phyloP scores from a whole-genome alignment of 306 rosid species.

The Trifolium pratense region DNA sequence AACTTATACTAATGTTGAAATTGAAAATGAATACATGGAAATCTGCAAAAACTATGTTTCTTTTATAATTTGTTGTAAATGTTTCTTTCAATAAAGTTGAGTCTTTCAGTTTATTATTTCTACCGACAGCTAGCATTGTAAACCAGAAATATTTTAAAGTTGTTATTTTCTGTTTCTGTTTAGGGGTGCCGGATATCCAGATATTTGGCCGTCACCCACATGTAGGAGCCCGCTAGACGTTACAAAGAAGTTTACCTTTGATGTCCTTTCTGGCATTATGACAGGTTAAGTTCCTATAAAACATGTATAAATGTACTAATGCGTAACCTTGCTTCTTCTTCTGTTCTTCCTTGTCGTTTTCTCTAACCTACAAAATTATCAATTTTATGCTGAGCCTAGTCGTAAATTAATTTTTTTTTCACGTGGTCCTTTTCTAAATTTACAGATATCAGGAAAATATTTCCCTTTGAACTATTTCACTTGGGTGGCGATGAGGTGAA shows the following conservation, averaged over 20 bases:
- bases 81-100: constrained; percentile 18
- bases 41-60: not conserved
- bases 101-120: constrained; percentile 2
- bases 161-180: constrained; percentile 29
- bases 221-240: constrained; percentile 93
- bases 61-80: not conserved
- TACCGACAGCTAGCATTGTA: not conserved
- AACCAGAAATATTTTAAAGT: constrained; percentile 18
- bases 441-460: constrained; percentile 92
- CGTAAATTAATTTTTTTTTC: not conserved
- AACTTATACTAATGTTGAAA: constrained; percentile 14
- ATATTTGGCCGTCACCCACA: constrained; percentile 88
- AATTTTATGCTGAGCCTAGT: constrained; percentile 28
- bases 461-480: constrained; percentile 96
- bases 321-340: constrained; percentile 18
- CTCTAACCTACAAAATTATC: constrained; percentile 1
- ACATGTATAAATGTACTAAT: not conserved
- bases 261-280: constrained; percentile 82
- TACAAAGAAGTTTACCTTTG: constrained; percentile 79
- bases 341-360: not conserved
- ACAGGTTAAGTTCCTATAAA: constrained; percentile 64
- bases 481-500: constrained; percentile 98
- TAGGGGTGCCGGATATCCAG: constrained; percentile 97
- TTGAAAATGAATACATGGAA: constrained; percentile 12
- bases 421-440: constrained; percentile 1